Evolutionary conservation across 2,329 filamentous ascomycete genomes (phyloP), one percentile per base, ranked within the genome.

Genomic region (Paracoccidioides lutzii): DNA sequence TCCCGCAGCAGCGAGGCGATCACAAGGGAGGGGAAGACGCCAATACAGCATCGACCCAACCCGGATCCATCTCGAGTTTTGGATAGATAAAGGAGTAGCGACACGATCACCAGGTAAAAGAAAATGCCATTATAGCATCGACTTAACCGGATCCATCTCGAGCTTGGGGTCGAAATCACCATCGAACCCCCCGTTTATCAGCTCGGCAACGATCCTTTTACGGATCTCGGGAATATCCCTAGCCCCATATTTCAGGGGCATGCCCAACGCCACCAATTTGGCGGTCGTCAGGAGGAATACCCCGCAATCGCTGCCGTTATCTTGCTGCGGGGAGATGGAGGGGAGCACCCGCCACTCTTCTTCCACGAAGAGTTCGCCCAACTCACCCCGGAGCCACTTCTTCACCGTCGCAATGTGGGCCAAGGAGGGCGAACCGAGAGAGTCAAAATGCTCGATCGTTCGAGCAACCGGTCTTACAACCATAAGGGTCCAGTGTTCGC

Each of bases 111-210:
- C 49, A 37, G 42, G 49, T 28, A 52, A 52, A 8, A 37, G 91
- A 97, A 1, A 91, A 91, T 15, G 51, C 54, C 41, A 55, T 55
- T 56, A 61, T 55, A 61, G 50, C 56, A 55, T 50, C 49, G 59
- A 59, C 52, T 44, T 53, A 53, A 50, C 53, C 50, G 57, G 43
- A 41, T 14, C 22, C 52, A 56, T 55, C 55, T 60, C 58, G 14
- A 33, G 41, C 52, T 54, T 56, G 50, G 59, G 59, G 54, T 66
- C 65, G 54, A 75, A 74, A 10, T 73, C 73, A 38, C 69, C 73
- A 22, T 67, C 63, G 30, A 77, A 70, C 4, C 72, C 73, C 4
- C 73, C 73, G 57, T 71, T 72, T 56, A 75, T 67, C 45, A 76
- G 61, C 61, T 77, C 75, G 5, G 73, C 75, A 46, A 76, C 73